A percentile compares a stretch with the other conserved stretches of the same genome.
Conservation (phyloP, 129 eudicot genomes). For the Centella asiatica region DNA sequence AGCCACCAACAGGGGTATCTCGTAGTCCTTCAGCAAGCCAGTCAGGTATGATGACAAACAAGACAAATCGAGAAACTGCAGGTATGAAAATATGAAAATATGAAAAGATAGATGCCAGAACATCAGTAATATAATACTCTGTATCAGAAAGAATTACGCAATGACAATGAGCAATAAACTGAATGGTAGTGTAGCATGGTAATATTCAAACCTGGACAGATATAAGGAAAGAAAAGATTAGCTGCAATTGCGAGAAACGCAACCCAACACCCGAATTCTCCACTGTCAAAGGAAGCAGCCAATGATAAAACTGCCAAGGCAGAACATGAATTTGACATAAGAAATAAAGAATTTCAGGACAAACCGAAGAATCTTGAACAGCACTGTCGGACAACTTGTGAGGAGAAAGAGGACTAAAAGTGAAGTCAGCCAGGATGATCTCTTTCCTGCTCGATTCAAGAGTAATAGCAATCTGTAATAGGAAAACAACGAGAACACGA, state of each 20-base stretch:
- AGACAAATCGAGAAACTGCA: conserved; percentile 30
- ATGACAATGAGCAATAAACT: background rate
- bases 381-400: conserved; percentile 15
- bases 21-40: conserved; percentile 30
- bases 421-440: conserved; percentile 23
- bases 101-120: background rate
- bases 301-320: background rate
- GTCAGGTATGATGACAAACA: conserved; percentile 24
- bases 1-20: conserved; percentile 20
- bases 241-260: conserved; percentile 21
- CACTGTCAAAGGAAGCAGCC: conserved; percentile 15
- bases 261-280: conserved; percentile 29
- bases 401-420: conserved; percentile 22
- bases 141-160: background rate
- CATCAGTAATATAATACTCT: background rate
- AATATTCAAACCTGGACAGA: conserved; percentile 17
- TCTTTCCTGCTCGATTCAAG: conserved; percentile 18
- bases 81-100: background rate
- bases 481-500: background rate
- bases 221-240: conserved; percentile 14
- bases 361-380: conserved; percentile 26
- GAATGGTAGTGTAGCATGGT: background rate
- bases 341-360: background rate
- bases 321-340: background rate
- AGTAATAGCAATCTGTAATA: conserved; percentile 19